Base-by-base conservation (phyloP, 179 eudicot genomes). In the Drosera spatulata region DNA sequence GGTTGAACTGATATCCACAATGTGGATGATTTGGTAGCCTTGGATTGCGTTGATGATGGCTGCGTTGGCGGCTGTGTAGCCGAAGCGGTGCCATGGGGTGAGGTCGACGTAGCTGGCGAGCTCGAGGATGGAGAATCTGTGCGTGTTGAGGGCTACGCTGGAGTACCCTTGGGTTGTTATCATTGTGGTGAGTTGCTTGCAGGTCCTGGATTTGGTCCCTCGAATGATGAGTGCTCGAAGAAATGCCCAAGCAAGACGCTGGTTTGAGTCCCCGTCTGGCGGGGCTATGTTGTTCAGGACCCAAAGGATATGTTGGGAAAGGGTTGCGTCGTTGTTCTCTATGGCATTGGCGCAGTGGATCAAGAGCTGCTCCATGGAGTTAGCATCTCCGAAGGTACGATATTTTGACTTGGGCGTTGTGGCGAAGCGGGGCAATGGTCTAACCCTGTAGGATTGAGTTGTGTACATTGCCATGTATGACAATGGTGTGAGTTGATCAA, bases 61-160 rank as follows among this genome's bases (percentile, higher is more conserved):
- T 0, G 89, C 80, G 46, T 91, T 91, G 0, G 96, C 95, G 2
- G 91, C 83, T 0, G 95, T 84, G 80, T 82, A 91, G 3, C 98
- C 98, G 46, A 91, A 91, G 2, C 96, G 70, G 56, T 88, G 93
- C 96, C 96, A 91, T 0, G 98, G 98, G 0, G 98, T 91, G 2
- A 91, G 62, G 73, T 91, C 96, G 2, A 91, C 96, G 66, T 77
- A 91, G 55, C 83, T 69, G 0, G 96, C 91, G 0, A 91, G 85
- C 61, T 91, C 86, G 4, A 88, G 75, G 7, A 88, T 73, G 4
- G 95, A 82, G 59, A 88, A 79, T 10, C 69, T 89, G 54, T 85
- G 89, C 2, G 79, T 79, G 12, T 44, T 10, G 1, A 73, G 40
- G 22, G 77, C 42, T 42, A 14, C 42, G 14, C 2, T 10, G 49